Evolutionary conservation across 2,329 filamentous ascomycete genomes (phyloP).

Genomic region (Pyricularia grisea): DNA sequence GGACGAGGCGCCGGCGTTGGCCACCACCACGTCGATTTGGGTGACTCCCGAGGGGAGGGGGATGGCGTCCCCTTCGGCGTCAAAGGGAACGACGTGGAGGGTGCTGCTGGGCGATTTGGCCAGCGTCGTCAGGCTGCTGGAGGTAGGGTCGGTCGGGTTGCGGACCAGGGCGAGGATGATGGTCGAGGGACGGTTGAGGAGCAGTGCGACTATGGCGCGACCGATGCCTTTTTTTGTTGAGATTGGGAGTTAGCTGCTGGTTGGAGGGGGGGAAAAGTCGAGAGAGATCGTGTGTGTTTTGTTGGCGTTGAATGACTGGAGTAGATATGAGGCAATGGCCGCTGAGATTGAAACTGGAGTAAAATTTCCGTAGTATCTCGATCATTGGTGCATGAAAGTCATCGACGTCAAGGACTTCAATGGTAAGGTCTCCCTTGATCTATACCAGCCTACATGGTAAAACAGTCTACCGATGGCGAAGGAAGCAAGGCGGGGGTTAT

Average conservation of each 20-base stretch:
- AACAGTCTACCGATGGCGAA: not conserved
- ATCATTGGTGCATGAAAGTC: not conserved
- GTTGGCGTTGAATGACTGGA: not conserved
- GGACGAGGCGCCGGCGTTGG: conserved; percentile 16
- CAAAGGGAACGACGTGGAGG: conserved; percentile 13
- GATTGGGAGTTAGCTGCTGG: conserved; percentile 7
- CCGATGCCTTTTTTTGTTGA: conserved; percentile 9
- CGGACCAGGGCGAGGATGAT: conserved; percentile 18
- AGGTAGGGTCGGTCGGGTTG: conserved; percentile 9
- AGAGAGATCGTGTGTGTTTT: not conserved
- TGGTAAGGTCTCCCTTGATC: not conserved
- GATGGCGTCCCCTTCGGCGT: conserved; percentile 6
- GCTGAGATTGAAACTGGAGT: not conserved
- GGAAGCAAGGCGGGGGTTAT: not conserved
- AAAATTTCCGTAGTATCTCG: not conserved
- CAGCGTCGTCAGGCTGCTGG: conserved; percentile 68
- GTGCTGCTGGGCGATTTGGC: conserved; percentile 31
- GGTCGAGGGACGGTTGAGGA: conserved; percentile 14
- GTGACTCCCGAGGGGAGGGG: conserved; percentile 7
- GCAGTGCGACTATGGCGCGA: conserved; percentile 9
- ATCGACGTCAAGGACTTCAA: not conserved
- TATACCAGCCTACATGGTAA: not conserved
- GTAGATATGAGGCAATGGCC: not conserved
- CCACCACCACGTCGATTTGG: conserved; percentile 15
- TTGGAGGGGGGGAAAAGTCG: not conserved